Base-by-base conservation (phyloP, 179 eudicot genomes). In the Drosera spatulata region DNA sequence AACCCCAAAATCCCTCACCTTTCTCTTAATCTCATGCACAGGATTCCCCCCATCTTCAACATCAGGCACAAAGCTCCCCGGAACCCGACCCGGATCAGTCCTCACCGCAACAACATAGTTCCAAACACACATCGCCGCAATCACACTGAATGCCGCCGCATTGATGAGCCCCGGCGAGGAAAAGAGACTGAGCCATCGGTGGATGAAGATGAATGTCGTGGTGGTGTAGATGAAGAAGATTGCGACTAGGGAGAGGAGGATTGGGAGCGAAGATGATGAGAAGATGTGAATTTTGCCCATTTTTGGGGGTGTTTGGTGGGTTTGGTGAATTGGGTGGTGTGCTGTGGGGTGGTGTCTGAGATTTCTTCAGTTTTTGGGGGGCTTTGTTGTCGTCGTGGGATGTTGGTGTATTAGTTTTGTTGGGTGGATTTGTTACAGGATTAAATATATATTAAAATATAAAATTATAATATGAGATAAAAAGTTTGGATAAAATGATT, bases 21-120 rank as follows among this genome's bases (percentile, higher is more conserved):
- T 93, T 61, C 95, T 89, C 70, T 93, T 93, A 76, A 89, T 84
- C 83, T 93, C 99, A 22, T 93, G 96, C 49, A 93, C 70, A 33
- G 87, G 84, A 53, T 61, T 73, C 46, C 69, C 70, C 9, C 73
- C 13, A 56, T 86, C 96, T 64, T 88, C 99, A 41, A 93, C 59
- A 69, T 93, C 96, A 37, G 99, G 99, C 11, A 71, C 59, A 65
- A 74, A 93, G 3, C 89, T 65, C 5, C 68, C 44, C 2, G 99
- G 95, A 41, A 93, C 96, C 61, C 80, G 77, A 58, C 99, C 99
- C 45, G 99, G 99, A 73, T 89, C 96, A 41, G 85, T 81, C 43
- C 61, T 64, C 5, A 86, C 45, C 15, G 99, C 93, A 61, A 73
- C 51, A 15, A 66, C 64, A 69, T 93, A 93, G 60, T 66, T 86